Evolutionary conservation across 2,329 filamentous ascomycete species (phyloP), one percentile per base, ranked within the genome.

Genomic region (Dactylellina cionopaga): DNA sequence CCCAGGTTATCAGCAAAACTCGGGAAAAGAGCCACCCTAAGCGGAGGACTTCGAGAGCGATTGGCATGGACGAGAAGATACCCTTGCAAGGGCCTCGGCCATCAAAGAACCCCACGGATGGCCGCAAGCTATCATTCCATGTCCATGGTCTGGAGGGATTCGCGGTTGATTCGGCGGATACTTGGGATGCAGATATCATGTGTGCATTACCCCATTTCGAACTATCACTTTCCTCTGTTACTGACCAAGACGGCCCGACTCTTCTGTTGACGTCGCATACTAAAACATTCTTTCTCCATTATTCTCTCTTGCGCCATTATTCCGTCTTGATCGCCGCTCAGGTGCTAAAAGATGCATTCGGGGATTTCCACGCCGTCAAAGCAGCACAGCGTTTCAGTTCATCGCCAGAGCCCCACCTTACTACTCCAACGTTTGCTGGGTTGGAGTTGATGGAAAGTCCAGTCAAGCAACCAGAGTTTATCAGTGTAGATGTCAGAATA

Each of bases 251-350:
- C 77, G 94, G 93, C 0, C 91, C 92, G 0, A 85, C 96, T 4
- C 91, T 97, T 78, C 92, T 98, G 78, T 81, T 98, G 43, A 92
- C 96, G 75, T 90, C 92, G 0, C 87, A 90, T 56, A 85, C 95
- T 17, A 90, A 90, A 75, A 92, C 90, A 4, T 81, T 99, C 1
- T 87, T 91, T 72, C 78, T 96, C 5, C 90, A 96, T 54, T 98
- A 98, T 79, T 99, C 96, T 0, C 85, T 99, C 0, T 96, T 96
- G 79, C 89, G 93, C 2, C 93, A 96, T 79, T 99, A 97, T 78
- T 90, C 93, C 0, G 85, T 96, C 24, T 91, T 92, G 0, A 88
- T 98, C 70, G 95, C 94, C 6, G 83, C 86, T 22, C 89, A 88
- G 78, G 91, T 96, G 1, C 80, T 99, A 22, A 85, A 85, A 59